phyloP scores from a whole-genome alignment of 2,329 filamentous ascomycete genomes.

The Tolypocladium capitatum region DNA sequence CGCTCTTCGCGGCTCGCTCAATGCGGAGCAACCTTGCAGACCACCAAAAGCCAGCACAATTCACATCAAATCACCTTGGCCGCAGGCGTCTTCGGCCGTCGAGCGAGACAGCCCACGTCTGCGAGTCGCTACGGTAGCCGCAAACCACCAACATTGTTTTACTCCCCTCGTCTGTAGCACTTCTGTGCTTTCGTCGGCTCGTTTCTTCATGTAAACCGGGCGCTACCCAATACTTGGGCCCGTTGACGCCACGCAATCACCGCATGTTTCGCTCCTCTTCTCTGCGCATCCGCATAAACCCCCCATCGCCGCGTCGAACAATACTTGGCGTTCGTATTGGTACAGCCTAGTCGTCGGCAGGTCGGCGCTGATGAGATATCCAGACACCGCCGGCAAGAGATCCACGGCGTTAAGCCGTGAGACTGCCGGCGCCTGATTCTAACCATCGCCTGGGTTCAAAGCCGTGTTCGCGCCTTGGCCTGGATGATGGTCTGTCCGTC shows the following conservation, averaged over 20 bases:
- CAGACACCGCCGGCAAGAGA: background rate
- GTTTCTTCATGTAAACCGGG: constrained; percentile 13
- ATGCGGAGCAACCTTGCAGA: background rate
- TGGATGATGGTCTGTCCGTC: background rate
- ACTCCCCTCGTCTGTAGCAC: background rate
- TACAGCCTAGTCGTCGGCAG: background rate
- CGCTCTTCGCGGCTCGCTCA: background rate
- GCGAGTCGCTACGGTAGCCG: background rate
- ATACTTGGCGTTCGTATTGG: background rate
- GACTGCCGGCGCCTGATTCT: background rate
- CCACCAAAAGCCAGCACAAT: background rate
- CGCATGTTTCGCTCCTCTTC: background rate
- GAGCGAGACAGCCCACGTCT: background rate
- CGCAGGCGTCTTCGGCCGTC: background rate
- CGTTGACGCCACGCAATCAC: background rate
- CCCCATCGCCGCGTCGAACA: background rate
- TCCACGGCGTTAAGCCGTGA: background rate
- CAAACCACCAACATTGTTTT: background rate
- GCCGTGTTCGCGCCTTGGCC: background rate
- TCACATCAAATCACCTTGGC: background rate
- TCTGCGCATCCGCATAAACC: background rate
- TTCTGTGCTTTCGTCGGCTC: background rate
- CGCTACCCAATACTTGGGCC: constrained; percentile 18
- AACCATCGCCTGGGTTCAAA: background rate
- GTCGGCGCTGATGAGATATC: background rate